A percentile compares a stretch with the other conserved stretches of the same genome.
phyloP scores from a whole-genome alignment of 2,329 filamentous ascomycete species.

The Aspergillus felis region DNA sequence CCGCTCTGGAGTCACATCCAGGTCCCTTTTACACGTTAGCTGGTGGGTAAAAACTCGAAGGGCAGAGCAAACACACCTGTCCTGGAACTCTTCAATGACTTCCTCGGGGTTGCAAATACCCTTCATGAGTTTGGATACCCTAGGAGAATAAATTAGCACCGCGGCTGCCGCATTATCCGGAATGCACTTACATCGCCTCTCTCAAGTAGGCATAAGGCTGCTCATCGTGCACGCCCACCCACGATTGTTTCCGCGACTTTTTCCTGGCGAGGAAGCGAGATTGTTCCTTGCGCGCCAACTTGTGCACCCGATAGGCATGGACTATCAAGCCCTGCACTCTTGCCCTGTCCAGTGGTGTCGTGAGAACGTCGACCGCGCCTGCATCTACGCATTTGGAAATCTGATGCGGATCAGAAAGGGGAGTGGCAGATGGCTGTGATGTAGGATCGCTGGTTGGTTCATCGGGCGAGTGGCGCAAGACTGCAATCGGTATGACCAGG shows the following conservation, averaged over 20 bases:
- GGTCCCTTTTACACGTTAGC: slow-evolving; percentile 45
- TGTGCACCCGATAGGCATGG: slow-evolving; percentile 78
- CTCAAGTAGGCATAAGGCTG: slow-evolving; percentile 85
- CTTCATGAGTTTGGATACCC: slow-evolving; percentile 81
- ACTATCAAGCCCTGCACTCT: slow-evolving; percentile 72
- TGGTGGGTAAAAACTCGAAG: slow-evolving; percentile 1
- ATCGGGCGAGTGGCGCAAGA: slow-evolving; percentile 33
- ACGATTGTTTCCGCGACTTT: slow-evolving; percentile 77
- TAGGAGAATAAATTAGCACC: slow-evolving; percentile 11
- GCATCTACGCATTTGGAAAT: slow-evolving; percentile 75
- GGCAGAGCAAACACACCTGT: slow-evolving; percentile 45
- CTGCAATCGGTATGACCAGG: slow-evolving; percentile 48
- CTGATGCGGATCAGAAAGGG: slow-evolving; percentile 46
- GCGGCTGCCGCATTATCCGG: not conserved
- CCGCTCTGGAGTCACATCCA: slow-evolving; percentile 64
- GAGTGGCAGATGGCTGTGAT: slow-evolving; percentile 27
- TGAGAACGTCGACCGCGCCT: slow-evolving; percentile 81
- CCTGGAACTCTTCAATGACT: slow-evolving; percentile 58
- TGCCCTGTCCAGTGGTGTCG: slow-evolving; percentile 70
- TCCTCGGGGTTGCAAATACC: slow-evolving; percentile 74
- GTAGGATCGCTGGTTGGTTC: slow-evolving; percentile 11
- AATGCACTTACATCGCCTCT: slow-evolving; percentile 66
- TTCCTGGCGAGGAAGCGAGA: slow-evolving; percentile 67
- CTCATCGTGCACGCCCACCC: slow-evolving; percentile 82
- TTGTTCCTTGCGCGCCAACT: slow-evolving; percentile 70